Evolutionary conservation across 2,329 filamentous ascomycete genomes (phyloP).

Genomic region (Penicillium thymicola): DNA sequence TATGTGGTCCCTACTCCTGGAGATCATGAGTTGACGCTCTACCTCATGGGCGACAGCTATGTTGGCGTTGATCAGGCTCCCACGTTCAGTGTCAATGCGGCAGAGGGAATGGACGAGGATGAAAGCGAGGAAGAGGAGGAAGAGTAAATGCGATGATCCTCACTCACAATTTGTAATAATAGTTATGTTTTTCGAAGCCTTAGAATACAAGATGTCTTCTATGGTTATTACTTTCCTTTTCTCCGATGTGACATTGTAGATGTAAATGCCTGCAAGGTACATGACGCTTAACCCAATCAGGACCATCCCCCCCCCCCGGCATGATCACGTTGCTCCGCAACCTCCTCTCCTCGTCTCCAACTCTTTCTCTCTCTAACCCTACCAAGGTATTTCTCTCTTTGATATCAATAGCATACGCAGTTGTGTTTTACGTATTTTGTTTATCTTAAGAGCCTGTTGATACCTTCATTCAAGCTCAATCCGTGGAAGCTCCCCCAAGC

Average conservation of each 20-base stretch:
- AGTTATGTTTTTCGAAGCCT: conserved; percentile 12
- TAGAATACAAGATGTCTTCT: conserved; percentile 15
- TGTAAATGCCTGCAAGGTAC: neutral
- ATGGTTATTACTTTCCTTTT: neutral
- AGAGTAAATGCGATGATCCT: conserved; percentile 37
- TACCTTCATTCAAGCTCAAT: neutral
- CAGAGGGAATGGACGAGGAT: conserved; percentile 93
- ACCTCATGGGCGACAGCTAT: conserved; percentile 96
- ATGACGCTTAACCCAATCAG: conserved; percentile 4
- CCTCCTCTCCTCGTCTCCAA: neutral
- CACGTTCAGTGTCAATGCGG: conserved; percentile 77
- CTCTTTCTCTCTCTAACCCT: neutral
- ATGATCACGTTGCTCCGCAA: conserved; percentile 5
- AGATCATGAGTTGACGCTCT: conserved; percentile 82
- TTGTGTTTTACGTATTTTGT: neutral
- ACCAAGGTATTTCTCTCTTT: neutral
- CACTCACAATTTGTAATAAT: conserved; percentile 19
- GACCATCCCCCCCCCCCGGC: neutral
- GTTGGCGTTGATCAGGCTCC: conserved; percentile 96
- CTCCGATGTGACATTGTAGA: neutral
- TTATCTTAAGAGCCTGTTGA: neutral
- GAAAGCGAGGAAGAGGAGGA: conserved; percentile 78
- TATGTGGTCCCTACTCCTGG: conserved; percentile 85
- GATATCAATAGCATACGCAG: neutral
- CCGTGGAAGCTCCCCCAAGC: conserved; percentile 11